These are phyloP conservation scores for Eucalyptus marginata DNA, from an alignment of 345 rosid species.

Conservation along the genomic window DNA sequence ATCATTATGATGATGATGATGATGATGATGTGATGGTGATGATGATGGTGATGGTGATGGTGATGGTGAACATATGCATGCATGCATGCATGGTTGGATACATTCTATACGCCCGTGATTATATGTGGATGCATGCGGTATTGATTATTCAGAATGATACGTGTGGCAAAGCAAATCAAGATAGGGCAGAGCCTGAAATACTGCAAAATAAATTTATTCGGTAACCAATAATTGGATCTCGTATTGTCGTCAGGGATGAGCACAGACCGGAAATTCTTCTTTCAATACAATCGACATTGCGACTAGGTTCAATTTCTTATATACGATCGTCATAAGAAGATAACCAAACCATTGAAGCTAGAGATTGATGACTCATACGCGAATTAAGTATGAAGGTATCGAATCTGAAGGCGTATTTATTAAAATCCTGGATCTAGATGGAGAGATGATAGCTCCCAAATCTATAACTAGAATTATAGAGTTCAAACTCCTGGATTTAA, in stretches of 20 bases:
- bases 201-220: not conserved
- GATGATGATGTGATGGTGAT: not conserved
- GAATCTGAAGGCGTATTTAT: too few relatives aligned
- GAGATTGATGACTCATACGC: not conserved
- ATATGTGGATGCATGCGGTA: not conserved
- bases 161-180: not conserved
- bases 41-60: not conserved
- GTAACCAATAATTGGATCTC: accelerated
- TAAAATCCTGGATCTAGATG: too few relatives aligned
- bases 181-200: not conserved
- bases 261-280: accelerated
- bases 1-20: not conserved
- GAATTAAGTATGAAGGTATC: not conserved
- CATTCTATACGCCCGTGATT: not conserved
- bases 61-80: not conserved
- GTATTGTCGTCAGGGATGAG: accelerated
- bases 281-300: accelerated
- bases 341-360: not conserved
- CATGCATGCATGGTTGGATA: not conserved
- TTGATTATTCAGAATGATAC: not conserved
- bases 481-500: accelerated
- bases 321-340: not conserved
- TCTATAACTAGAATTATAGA: too few relatives aligned
- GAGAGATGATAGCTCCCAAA: not conserved
- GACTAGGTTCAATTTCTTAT: not conserved